Evolutionary conservation across 192 early-diverging fungal genomes (phyloP).

Genomic region (Geranomyces variabilis): DNA sequence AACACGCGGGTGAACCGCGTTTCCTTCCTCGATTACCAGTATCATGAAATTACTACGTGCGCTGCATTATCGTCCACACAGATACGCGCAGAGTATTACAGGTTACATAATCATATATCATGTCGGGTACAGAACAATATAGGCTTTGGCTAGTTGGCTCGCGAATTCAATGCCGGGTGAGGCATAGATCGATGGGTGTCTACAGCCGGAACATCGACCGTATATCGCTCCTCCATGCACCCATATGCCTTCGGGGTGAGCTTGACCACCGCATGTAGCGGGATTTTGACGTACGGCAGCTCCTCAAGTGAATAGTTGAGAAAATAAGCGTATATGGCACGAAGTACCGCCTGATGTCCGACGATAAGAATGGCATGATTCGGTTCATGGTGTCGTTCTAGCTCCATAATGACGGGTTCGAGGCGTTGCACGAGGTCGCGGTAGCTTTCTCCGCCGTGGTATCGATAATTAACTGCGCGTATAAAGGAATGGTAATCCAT

Average conservation of each 20-base stretch:
- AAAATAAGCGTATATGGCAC: conserved; percentile 98
- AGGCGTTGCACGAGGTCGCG: conserved; percentile 92
- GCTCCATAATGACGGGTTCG: conserved; percentile 99
- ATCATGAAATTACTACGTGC: too few species aligned
- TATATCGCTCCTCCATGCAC: conserved; percentile 86
- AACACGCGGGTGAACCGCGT: too few species aligned
- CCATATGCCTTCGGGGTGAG: conserved; percentile 96
- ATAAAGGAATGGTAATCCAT: background rate
- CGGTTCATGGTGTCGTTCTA: conserved; percentile 83
- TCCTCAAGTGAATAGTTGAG: conserved; percentile 92
- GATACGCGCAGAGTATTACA: too few species aligned
- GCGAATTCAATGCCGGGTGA: background rate
- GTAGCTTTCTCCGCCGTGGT: conserved; percentile 77
- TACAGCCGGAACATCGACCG: conserved; percentile 96
- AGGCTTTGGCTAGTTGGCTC: background rate
- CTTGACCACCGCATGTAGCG: conserved; percentile 95
- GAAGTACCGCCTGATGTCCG: conserved; percentile 96
- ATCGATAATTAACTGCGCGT: conserved; percentile 57
- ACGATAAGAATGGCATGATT: conserved; percentile 91
- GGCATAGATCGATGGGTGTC: conserved; percentile 74
- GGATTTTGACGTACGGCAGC: conserved; percentile 98
- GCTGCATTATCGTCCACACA: too few species aligned
- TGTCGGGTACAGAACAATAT: too few species aligned
- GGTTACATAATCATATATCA: too few species aligned
- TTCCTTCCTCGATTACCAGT: too few species aligned